Evolutionary conservation across 345 rosid species (phyloP).

Genomic region (Punica granatum): DNA sequence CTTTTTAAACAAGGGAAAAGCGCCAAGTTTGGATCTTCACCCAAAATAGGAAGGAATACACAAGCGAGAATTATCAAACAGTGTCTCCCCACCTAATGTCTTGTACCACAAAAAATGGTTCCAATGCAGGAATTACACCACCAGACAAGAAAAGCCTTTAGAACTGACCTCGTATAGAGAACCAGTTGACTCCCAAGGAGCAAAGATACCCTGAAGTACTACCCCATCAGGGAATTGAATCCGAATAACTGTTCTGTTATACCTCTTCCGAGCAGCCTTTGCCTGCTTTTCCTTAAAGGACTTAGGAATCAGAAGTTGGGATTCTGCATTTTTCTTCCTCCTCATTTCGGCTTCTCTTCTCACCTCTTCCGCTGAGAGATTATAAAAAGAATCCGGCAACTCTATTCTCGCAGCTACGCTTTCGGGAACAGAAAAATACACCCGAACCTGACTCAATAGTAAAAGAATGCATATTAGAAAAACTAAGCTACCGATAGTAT

Average conservation of each 20-base stretch:
- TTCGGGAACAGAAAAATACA: constrained; percentile 78
- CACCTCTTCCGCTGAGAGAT: constrained; percentile 62
- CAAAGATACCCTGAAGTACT: constrained; percentile 85
- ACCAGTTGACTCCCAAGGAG: constrained; percentile 81
- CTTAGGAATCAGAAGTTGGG: constrained; percentile 80
- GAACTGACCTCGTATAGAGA: constrained; percentile 69
- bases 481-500: not conserved
- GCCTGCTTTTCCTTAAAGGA: constrained; percentile 87
- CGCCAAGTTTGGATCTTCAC: not conserved
- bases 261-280: constrained; percentile 63
- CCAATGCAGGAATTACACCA: not conserved
- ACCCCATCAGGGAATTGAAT: constrained; percentile 91
- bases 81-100: not conserved
- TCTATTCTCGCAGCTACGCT: constrained; percentile 75
- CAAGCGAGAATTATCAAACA: not conserved
- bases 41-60: not conserved
- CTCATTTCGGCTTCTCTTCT: constrained; percentile 76
- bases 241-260: constrained; percentile 58
- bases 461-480: not conserved
- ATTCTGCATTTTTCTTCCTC: constrained; percentile 80
- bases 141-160: not conserved
- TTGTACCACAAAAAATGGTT: not conserved
- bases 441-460: constrained; percentile 46
- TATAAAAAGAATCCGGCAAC: constrained; percentile 88
- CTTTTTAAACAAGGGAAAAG: not conserved